These are phyloP conservation scores for Malbranchea zuffiana DNA, from an alignment of 2,329 filamentous ascomycete genomes.

Conservation along the genomic window DNA sequence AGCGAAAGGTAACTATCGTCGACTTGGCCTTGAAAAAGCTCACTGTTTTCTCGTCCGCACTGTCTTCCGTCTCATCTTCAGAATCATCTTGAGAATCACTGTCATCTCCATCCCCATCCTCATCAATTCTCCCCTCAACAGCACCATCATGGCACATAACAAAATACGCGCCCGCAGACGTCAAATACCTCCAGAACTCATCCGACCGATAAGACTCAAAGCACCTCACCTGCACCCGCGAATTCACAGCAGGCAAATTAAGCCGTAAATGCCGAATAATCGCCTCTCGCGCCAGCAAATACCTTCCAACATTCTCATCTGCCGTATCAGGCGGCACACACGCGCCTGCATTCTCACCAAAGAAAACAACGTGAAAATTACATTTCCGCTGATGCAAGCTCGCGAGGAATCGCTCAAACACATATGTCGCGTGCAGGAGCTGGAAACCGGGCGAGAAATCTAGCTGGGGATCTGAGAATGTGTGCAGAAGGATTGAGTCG, in stretches of 20 bases:
- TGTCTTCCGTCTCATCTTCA: no score
- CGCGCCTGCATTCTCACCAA: slow-evolving; percentile 42
- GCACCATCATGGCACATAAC: slow-evolving; percentile 57
- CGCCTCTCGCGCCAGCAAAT: slow-evolving; percentile 50
- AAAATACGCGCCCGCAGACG: slow-evolving; percentile 49
- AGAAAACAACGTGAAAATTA: slow-evolving; percentile 62
- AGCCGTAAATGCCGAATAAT: slow-evolving; percentile 53
- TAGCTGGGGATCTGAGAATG: slow-evolving; percentile 50
- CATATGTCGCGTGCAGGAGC: slow-evolving; percentile 58
- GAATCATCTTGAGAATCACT: slow-evolving; percentile 1
- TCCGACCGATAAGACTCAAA: slow-evolving; percentile 40
- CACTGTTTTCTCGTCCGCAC: no score
- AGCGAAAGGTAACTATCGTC: slow-evolving; percentile 30
- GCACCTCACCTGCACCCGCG: slow-evolving; percentile 35
- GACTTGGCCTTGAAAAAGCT: no score
- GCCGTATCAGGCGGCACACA: slow-evolving; percentile 42
- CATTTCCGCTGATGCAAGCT: slow-evolving; percentile 53
- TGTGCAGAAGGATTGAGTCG: slow-evolving; percentile 57
- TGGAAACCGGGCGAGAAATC: slow-evolving; percentile 57
- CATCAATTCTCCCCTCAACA: slow-evolving; percentile 5
- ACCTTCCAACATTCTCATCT: slow-evolving; percentile 38
- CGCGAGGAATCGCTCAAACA: slow-evolving; percentile 55
- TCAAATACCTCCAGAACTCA: slow-evolving; percentile 47
- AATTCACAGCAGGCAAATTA: slow-evolving; percentile 31
- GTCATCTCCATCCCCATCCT: slow-evolving; percentile 18